Percentiles rank a stretch among this genome's conserved stretches.
These are phyloP conservation scores for Termitomyces sp. DNA, from an alignment of 768 basidiomycete species.

Conservation along the genomic window DNA sequence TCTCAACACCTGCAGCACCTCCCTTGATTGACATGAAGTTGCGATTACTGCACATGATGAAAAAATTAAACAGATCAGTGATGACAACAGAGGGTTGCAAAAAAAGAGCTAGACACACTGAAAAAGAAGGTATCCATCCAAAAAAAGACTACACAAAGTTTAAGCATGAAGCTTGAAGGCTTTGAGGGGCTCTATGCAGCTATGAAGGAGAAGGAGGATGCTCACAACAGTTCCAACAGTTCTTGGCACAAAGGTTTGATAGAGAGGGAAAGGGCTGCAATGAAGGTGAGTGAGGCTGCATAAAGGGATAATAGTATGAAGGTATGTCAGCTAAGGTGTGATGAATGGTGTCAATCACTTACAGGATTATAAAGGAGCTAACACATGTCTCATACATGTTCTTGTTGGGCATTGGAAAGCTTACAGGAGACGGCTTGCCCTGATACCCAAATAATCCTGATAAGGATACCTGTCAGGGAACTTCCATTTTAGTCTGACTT, in stretches of 20 bases:
- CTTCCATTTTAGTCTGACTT: too few species aligned
- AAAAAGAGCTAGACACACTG: neutral
- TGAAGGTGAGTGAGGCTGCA: too few species aligned
- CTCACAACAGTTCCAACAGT: neutral
- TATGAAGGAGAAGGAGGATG: neutral
- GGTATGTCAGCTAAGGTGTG: neutral
- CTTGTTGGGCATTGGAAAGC: neutral
- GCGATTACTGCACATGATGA: neutral
- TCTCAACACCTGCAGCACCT: neutral
- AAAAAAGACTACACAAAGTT: neutral
- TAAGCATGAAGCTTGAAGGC: neutral
- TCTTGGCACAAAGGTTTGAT: too few species aligned
- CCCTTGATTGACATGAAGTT: neutral
- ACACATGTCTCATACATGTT: neutral
- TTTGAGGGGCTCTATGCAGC: neutral
- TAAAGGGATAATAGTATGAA: neutral
- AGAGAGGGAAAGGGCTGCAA: too few species aligned
- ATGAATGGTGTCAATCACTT: neutral
- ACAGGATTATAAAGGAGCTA: neutral
- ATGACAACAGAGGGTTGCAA: neutral
- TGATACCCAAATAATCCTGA: neutral
- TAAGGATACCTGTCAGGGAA: too few species aligned
- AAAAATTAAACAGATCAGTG: neutral
- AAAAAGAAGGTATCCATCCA: neutral
- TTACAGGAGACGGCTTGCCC: neutral